Conservation (phyloP, 2,329 filamentous ascomycete genomes). For the Diaporthe citri region DNA sequence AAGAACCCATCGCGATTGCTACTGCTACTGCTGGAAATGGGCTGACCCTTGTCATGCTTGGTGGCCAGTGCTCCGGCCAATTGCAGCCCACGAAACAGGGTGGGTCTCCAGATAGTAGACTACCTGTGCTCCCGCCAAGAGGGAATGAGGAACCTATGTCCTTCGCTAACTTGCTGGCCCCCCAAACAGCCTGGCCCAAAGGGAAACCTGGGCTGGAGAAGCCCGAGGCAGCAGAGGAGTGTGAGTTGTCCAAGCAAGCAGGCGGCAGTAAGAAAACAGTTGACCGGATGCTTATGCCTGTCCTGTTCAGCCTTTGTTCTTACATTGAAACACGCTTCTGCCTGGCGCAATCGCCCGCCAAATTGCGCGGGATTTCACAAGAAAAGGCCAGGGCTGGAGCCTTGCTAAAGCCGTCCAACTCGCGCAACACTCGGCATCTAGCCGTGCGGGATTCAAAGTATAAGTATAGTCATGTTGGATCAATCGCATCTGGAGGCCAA, state of each 20-base stretch:
- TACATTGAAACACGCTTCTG: neutral
- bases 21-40: conserved; percentile 34
- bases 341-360: neutral
- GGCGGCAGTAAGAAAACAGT: neutral
- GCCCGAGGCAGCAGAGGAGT: neutral
- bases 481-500: too few species aligned
- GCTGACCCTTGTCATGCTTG: conserved; percentile 20
- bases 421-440: neutral
- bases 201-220: conserved; percentile 14
- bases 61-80: conserved; percentile 33
- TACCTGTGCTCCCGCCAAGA: neutral
- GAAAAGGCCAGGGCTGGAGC: neutral
- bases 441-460: neutral
- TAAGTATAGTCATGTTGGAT: neutral
- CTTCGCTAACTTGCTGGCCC: neutral
- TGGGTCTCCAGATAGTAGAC: neutral
- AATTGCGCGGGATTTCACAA: too few species aligned
- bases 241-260: neutral
- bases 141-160: accelerated
- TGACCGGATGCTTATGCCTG: neutral
- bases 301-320: neutral
- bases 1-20: conserved; percentile 35
- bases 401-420: neutral
- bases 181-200: neutral
- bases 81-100: conserved; percentile 1